Base-by-base conservation (phyloP, 2,329 filamentous ascomycete genomes). In the Aspergillus caelatus region DNA sequence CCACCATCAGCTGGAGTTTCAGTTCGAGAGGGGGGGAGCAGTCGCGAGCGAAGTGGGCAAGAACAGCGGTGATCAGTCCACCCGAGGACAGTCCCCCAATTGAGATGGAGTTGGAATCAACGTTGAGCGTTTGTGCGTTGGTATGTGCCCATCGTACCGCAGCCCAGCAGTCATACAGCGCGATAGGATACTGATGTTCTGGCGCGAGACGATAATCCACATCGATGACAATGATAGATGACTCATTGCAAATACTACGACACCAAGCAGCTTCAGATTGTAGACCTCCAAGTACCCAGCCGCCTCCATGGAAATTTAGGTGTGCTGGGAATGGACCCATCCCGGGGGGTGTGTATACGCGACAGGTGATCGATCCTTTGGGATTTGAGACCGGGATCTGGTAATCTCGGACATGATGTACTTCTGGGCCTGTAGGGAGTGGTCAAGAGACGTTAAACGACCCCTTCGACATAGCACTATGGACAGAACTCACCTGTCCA, bases 21-120 rank as follows among this genome's bases (percentile, higher is more conserved):
- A 70, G 53, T 3, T 67, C 55, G 32, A 79, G 48, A 67, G 3
- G 70, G 62, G 26, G 61, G 5, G 57, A 41, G 9, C 75, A 70
- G 43, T 79, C 74, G 23, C 75, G 69, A 9, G 50, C 76, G 12
- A 78, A 70, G 60, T 77, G 75, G 0, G 74, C 70, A 41, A 78
- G 63, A 0, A 79, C 75, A 10, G 76, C 75, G 2, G 74, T 71
- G 62, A 75, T 65, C 1, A 70, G 55, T 1, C 23, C 58, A 10
- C 65, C 67, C 3, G 66, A 65, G 0, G 63, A 66, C 9, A 66
- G 60, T 6, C 65, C 65, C 1, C 65, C 65, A 12, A 68, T 65
- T 6, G 63, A 67, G 19, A 67, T 48, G 7, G 62, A 61, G 14
- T 43, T 41, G 0, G 58, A 28, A 10, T 66, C 23, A 26, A 68